These are phyloP conservation scores for Haplographium delicatum DNA, from an alignment of 495 filamentous ascomycete genomes.

Conservation along the genomic window DNA sequence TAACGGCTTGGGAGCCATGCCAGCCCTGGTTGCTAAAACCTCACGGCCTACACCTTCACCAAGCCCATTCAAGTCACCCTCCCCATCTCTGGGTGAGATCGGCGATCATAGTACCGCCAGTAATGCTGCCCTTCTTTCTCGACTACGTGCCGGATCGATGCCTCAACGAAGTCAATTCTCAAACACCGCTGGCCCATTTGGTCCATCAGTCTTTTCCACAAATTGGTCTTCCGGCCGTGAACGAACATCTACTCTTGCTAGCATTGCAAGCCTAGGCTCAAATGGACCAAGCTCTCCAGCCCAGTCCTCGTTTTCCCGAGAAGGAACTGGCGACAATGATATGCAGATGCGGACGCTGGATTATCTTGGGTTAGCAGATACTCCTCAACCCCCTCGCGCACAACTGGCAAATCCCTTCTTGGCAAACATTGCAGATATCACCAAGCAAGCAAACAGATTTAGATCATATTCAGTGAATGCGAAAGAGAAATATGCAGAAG, in stretches of 20 bases:
- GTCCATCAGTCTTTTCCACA: slow-evolving; percentile 81
- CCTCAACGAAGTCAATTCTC: slow-evolving; percentile 76
- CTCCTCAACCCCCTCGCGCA: slow-evolving; percentile 74
- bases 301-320: slow-evolving; percentile 83
- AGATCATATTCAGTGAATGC: slow-evolving; percentile 98
- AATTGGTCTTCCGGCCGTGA: slow-evolving; percentile 75
- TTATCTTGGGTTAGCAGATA: slow-evolving; percentile 92
- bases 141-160: slow-evolving; percentile 91
- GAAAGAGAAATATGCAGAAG: slow-evolving; percentile 93
- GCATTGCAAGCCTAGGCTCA: slow-evolving; percentile 66
- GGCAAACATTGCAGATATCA: slow-evolving; percentile 69
- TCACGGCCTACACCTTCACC: slow-evolving; percentile 86
- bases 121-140: slow-evolving; percentile 71
- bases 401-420: slow-evolving; percentile 69
- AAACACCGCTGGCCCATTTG: slow-evolving; percentile 62
- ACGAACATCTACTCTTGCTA: slow-evolving; percentile 76
- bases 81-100: slow-evolving; percentile 65
- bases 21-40: slow-evolving; percentile 69
- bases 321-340: slow-evolving; percentile 81
- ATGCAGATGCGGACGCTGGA: slow-evolving; percentile 86
- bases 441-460: slow-evolving; percentile 78
- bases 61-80: slow-evolving; percentile 80
- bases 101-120: slow-evolving; percentile 40
- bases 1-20: slow-evolving; percentile 52
- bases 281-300: slow-evolving; percentile 84